These are phyloP conservation scores for Psidium friedrichsthalianum DNA, from an alignment of 345 rosid genomes.

Conservation along the genomic window DNA sequence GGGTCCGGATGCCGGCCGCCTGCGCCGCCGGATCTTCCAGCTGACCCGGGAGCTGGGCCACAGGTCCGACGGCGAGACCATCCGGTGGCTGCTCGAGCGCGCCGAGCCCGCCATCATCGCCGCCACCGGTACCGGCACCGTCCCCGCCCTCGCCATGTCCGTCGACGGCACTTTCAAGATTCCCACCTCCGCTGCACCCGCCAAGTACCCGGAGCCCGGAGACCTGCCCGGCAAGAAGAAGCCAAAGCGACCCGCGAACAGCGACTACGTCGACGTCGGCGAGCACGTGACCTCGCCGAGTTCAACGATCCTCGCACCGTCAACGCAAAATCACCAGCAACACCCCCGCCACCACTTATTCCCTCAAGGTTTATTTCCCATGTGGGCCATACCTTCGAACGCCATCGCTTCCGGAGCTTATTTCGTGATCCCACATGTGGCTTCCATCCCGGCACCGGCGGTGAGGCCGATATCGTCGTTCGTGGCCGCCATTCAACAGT, in stretches of 20 bases:
- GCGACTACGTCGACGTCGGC: slow-evolving; percentile 60
- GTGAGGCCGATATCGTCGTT: slow-evolving; percentile 48
- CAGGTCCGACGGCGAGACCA: slow-evolving; percentile 88
- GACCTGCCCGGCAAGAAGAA: slow-evolving; percentile 40
- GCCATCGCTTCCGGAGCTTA: slow-evolving; percentile 48
- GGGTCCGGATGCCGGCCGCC: slow-evolving; percentile 95
- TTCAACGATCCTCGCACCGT: slow-evolving; percentile 46
- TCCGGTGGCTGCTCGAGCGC: slow-evolving; percentile 78
- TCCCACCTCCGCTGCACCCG: slow-evolving; percentile 49
- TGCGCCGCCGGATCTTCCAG: slow-evolving; percentile 93
- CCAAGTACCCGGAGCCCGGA: slow-evolving; percentile 14
- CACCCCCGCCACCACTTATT: slow-evolving; percentile 1
- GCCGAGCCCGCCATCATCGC: slow-evolving; percentile 84
- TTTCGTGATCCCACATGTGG: slow-evolving; percentile 52
- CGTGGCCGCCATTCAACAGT: slow-evolving; percentile 36
- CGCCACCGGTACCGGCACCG: slow-evolving; percentile 87
- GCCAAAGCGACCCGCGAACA: slow-evolving; percentile 61
- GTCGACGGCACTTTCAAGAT: slow-evolving; percentile 79
- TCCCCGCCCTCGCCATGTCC: slow-evolving; percentile 90
- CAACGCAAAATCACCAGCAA: slow-evolving; percentile 7
- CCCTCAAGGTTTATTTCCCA: slow-evolving; percentile 56
- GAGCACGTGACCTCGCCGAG: slow-evolving; percentile 25
- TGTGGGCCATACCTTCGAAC: slow-evolving; percentile 82
- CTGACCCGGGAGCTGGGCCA: slow-evolving; percentile 81
- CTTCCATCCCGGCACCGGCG: slow-evolving; percentile 48